Conservation (phyloP, 345 rosid species). For the Dipteronia dyeriana region DNA sequence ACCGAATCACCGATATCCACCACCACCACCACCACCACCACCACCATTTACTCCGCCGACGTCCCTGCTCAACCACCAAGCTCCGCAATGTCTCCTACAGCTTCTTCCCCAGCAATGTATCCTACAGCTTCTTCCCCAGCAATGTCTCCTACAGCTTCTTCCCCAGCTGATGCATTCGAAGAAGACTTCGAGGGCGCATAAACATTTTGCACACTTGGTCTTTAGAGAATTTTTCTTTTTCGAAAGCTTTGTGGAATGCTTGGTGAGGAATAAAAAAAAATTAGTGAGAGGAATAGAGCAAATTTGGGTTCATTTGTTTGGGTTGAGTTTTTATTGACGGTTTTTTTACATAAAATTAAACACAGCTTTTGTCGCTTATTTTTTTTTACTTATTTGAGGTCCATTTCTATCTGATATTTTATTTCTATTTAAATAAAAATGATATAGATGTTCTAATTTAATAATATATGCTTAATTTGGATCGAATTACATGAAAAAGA, state of each 20-base stretch:
- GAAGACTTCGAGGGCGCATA: slow-evolving; percentile 1
- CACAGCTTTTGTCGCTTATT: background rate
- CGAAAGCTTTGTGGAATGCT: background rate
- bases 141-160: slow-evolving; percentile 11
- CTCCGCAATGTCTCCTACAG: slow-evolving; percentile 10
- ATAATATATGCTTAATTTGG: background rate
- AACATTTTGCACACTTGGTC: background rate
- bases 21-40: background rate
- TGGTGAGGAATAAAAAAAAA: background rate
- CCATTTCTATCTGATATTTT: background rate
- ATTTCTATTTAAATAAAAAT: background rate
- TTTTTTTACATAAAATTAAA: background rate
- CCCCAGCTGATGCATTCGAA: background rate
- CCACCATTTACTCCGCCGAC: too few relatives aligned
- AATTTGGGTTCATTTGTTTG: slow-evolving; percentile 8
- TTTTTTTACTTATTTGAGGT: background rate
- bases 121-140: too few relatives aligned
- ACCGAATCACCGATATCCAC: background rate
- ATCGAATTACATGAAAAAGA: background rate
- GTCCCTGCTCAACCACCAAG: slow-evolving; percentile 18
- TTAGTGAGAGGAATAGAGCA: background rate
- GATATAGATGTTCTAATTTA: too few relatives aligned
- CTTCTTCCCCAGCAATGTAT: too few relatives aligned
- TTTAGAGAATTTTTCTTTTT: background rate
- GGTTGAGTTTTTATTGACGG: background rate